These are phyloP conservation scores for Erucastrum elatum DNA, from an alignment of 345 rosid species.

Conservation along the genomic window DNA sequence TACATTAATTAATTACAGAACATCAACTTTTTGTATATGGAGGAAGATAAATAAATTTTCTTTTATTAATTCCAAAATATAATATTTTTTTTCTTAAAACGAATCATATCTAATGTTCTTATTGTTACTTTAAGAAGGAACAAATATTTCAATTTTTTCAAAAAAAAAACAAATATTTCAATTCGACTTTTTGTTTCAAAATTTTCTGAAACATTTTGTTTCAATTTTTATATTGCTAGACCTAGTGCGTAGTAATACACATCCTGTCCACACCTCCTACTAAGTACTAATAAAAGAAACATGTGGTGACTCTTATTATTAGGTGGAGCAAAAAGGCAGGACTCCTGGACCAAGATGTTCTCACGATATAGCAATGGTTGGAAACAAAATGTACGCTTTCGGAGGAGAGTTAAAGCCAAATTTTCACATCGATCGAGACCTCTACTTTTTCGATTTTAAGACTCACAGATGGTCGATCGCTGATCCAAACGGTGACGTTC, in stretches of 20 bases:
- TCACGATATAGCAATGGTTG: slow-evolving; percentile 28
- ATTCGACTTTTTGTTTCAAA: too few relatives aligned
- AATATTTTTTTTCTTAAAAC: too few relatives aligned
- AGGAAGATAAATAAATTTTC: too few relatives aligned
- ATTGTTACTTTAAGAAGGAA: too few relatives aligned
- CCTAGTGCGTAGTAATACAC: background rate
- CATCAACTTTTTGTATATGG: too few relatives aligned
- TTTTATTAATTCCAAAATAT: too few relatives aligned
- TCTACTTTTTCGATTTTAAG: slow-evolving; percentile 30
- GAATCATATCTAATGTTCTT: background rate
- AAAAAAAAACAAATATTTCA: too few relatives aligned
- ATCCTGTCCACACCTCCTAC: background rate
- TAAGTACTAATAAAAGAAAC: background rate
- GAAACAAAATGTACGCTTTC: slow-evolving; percentile 31
- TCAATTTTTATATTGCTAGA: background rate
- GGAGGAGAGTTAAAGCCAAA: slow-evolving; percentile 33
- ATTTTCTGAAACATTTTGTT: too few relatives aligned
- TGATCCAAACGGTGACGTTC: slow-evolving; percentile 25
- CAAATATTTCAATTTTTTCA: too few relatives aligned
- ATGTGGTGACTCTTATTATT: background rate
- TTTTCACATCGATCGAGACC: slow-evolving; percentile 17
- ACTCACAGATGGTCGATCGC: slow-evolving; percentile 31
- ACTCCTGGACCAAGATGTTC: slow-evolving; percentile 32
- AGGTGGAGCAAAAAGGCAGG: slow-evolving; percentile 28
- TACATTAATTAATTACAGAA: too few relatives aligned